Evolutionary conservation across 257 asterid genomes (phyloP), one percentile per base, ranked within the genome.

Genomic region (Lantana camara): DNA sequence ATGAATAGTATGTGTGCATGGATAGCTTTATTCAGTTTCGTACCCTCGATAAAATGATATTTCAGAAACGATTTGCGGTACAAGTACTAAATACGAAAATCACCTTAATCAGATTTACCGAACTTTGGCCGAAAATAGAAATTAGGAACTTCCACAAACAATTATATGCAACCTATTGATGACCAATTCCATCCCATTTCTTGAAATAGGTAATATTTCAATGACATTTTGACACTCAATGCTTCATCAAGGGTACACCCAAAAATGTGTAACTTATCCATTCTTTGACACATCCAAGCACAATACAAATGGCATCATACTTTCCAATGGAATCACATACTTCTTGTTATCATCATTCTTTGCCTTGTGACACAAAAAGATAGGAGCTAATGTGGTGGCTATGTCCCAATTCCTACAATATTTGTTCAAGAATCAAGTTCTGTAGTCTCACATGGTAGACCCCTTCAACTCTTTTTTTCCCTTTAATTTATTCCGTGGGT

Each of bases 371-470:
- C 24, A 21, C 24, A 49, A 35, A 64, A 17, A 70, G 11, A 44
- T 60, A 22, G 50, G 20, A 41, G 32, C 16, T 42, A 30, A 65
- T 44, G 50, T 52, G 40, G 13, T 16, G 15, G n/a, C n/a, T n/a
- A n/a, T 52, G 67, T 57, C 71, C 41, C 67, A 22, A 64, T 34
- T 42, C 44, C 3, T 70, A 58, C 42, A 41, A 35, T 19, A 14
- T 17, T 55, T 56, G 22, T 40, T 40, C 37, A 67, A 73, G 53
- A 55, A 57, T 63, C 23, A 54, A 27, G 22, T 64, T 27, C 50
- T 41, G 52, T 40, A 54, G 15, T 35, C 57, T 53, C 80, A 75
- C 77, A 35, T 75, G 77, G 72, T 71, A 75, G 81, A 71, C 74
- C 81, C 77, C 16, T 20, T n/a, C 2, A 4, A 35, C 3, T 6